Evolutionary conservation across 2,329 filamentous ascomycete species (phyloP), one percentile per base, ranked within the genome.

Genomic region (Claviceps maximensis): DNA sequence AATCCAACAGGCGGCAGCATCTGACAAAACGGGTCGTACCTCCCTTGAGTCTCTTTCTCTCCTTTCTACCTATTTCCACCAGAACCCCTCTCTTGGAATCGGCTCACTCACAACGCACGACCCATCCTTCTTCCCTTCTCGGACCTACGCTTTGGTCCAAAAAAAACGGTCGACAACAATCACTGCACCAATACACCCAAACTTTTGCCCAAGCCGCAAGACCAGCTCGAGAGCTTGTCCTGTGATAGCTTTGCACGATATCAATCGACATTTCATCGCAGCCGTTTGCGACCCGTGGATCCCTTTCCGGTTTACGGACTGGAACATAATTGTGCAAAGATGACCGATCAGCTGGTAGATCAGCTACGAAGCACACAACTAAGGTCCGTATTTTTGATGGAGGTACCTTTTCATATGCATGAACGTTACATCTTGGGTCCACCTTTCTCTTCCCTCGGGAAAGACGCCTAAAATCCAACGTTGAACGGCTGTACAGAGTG

Each of bases 331-430:
- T 8, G 46, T 40, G 15, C 60, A 59, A 65, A 60, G 63, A 74
- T 74, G 71, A 65, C 71, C 61, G 71, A 73, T 62, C 69, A 71
- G 64, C 64, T 74, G 60, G 68, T 66, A 67, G 70, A 74, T 55
- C 67, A 71, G 66, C 65, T 74, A 58, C 68, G 68, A 65, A 67
- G 61, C 58, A 65, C 69, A 56, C 65, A 67, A 61, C 62, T 74
- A 55, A 70, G 69, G 69, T 74, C 58, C 60, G 69, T 60, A 54
- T 19, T 27, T 19, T 17, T 25, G 7, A 44, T 31, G 29, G 27
- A 15, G 44, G 25, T n/a, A 41, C 23, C 10, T 21, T 13, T 9
- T n/a, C 33, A 40, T 49, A 31, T 49, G 19, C 47, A 49, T 25
- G 8, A 40, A 42, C 17, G 21, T 38, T 2, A 29, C n/a, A 23